Base-by-base conservation (phyloP, 805 yeast genomes). In the Metschnikowia cubensis region DNA sequence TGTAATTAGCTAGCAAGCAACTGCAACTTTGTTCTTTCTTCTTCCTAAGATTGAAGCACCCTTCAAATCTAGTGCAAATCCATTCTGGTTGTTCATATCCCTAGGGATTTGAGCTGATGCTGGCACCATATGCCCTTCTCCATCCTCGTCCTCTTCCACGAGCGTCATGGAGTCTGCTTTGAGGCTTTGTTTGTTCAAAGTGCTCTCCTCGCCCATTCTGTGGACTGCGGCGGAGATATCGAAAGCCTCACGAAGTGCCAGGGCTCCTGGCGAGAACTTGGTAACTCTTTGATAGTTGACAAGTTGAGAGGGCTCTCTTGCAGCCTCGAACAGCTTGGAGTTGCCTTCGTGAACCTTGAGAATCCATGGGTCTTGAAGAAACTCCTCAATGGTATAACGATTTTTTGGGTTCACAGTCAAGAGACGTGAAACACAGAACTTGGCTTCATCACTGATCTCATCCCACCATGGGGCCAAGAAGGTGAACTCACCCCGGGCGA, bases 391-490 rank as follows among this genome's bases (percentile, higher is more conserved):
- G 2, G 87, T 80, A 55, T 84, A 85, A 59, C 96, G 74, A 47
- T 76, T 77, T 11, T 73, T 71, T 1, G 94, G 91, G 63, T 87
- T 82, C 14, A 85, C 85, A 25, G 84, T 83, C 54, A 87, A 71
- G 65, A 87, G 73, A 59, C 79, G 82, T 3, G 78, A 67, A 13
- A 87, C 87, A 59, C 87, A 76, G 58, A 78, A 77, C 61, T 86
- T 87, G 25, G 90, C 91, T 35, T 83, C 89, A 36, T 64, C 67
- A 45, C 85, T 76, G 34, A 87, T 84, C 63, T 87, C 95, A 66
- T 87, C 94, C 89, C 94, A 87, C 96, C 96, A 87, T 1, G 96
- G 96, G 51, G 79, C 70, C 47, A 87, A 70, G 63, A 86, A 87
- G n/a, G 81, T 79, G 65, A 78, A 87, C 50, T 86, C 84, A 34